phyloP scores from a whole-genome alignment of 257 asterid genomes.

The Apocynum venetum region DNA sequence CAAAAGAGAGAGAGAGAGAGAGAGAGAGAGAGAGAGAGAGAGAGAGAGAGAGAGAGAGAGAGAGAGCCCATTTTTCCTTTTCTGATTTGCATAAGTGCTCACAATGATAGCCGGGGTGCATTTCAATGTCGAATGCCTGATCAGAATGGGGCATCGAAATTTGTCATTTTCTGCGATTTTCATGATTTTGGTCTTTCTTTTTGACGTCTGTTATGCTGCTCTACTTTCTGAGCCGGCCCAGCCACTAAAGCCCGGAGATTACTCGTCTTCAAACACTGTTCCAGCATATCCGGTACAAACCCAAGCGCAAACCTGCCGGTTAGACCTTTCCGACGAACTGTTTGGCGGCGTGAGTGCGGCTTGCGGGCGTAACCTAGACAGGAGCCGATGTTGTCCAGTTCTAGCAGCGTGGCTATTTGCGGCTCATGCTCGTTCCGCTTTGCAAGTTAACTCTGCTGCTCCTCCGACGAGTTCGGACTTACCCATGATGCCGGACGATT shows the following conservation, averaged over 20 bases:
- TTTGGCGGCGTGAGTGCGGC: constrained; percentile 94
- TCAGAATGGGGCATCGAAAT: too few species aligned
- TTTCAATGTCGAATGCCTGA: constrained; percentile 6
- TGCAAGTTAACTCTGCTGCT: constrained; percentile 39
- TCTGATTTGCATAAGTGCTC: neutral
- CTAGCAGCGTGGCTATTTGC: constrained; percentile 98
- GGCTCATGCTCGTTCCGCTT: constrained; percentile 87
- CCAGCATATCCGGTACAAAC: constrained; percentile 87
- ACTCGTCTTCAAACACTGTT: constrained; percentile 51
- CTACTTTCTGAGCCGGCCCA: constrained; percentile 65
- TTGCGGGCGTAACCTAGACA: constrained; percentile 74
- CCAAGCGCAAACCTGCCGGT: constrained; percentile 52
- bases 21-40: too few species aligned
- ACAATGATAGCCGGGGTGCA: constrained; percentile 2
- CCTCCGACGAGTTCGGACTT: constrained; percentile 53
- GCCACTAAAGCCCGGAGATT: constrained; percentile 65
- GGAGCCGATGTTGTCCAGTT: constrained; percentile 96
- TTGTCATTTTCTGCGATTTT: neutral
- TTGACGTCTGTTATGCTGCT: constrained; percentile 30
- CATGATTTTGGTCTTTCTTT: neutral
- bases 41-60: too few species aligned
- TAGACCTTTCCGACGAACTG: constrained; percentile 80
- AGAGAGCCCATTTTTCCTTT: neutral
- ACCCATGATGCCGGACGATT: constrained; percentile 97
- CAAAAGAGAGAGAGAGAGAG: too few species aligned